Base-by-base conservation (phyloP, 2,329 filamentous ascomycete genomes). In the Bipolaris zeicola region DNA sequence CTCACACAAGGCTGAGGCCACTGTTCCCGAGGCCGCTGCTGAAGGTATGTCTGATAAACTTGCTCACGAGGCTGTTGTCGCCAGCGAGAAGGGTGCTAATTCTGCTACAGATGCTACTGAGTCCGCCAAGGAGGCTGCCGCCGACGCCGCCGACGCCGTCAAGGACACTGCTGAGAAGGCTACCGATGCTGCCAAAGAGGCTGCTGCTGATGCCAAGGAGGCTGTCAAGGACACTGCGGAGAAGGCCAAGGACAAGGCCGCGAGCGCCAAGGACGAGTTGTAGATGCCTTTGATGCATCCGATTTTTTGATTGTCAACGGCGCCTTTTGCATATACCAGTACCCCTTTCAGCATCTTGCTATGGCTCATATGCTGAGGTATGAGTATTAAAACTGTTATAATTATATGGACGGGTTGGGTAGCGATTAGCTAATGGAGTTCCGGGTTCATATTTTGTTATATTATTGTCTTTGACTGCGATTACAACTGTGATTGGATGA, bases 1-100 rank as follows among this genome's bases (percentile, higher is more conserved):
- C 79, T 95, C 92, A 80, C 86, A 96, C 85, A 87, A 89, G 79
- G 87, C 91, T 64, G 87, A 89, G 69, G 87, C 89, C 38, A 38
- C 6, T 26, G 18, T 37, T 31, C 31, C n/a, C n/a, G 80, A 80
- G 46, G 79, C 74, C 26, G 75, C 73, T 28, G 75, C 73, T 33
- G 76, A 72, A 66, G 69, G 70, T 62, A 71, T 65, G 20, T 63
- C 70, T 47, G 69, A 82, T 69, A 77, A 75, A 65, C 70, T 67
- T 18, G 63, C 69, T 48, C 68, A 82, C 70, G 77, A 75, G 67
- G 77, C 77, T 50, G 73, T 74, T 64, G 64, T 65, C 43, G 72
- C 67, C 31, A 77, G 75, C 33, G 73, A 72, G 61, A 64, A 60
- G 13, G 50, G 31, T 52, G 68, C 65, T 60, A 66, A 81, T 69